Base-by-base conservation (phyloP, 176 grass and related monocot species). In the Oryza brachyantha region DNA sequence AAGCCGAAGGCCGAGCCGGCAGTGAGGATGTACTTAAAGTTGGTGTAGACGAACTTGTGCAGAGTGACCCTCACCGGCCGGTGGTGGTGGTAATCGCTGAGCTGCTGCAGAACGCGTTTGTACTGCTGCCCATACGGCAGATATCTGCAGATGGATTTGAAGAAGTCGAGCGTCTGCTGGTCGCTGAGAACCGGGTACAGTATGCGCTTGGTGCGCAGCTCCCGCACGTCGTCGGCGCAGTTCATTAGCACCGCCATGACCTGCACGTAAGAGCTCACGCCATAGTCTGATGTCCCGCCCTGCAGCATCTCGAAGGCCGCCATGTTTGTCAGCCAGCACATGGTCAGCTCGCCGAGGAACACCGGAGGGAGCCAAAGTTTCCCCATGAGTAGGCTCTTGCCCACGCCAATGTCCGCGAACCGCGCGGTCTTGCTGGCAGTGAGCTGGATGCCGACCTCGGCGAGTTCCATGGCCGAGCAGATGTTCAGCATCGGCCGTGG, bases 261-360 rank as follows among this genome's bases (percentile, higher is more conserved):
- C 25, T 34, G 29, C 24, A 73, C 26, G 70, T 73, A 67, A 5
- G 64, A 67, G 64, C 64, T 67, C 8, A 67, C 64, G 64, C 64
- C 64, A 35, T 67, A 67, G 64, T 67, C 64, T 19, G 35, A 67
- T 16, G 64, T 67, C 16, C 64, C 64, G 17, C 64, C 64, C 35
- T 67, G 64, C 19, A 67, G 31, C 64, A 67, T 67, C 64, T 67
- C 64, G 64, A 67, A 67, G 19, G 64, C 64, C 8, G 64, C 64
- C 64, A 67, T 67, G 64, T 67, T 67, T 8, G 64, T 67, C 19
- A 67, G 64, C 64, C 64, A 67, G 64, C 64, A 67, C 64, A 67
- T 67, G 19, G 64, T 67, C 19, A 67, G 35, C 64, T 67, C 64
- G 34, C 64, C 64, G 34, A 67, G 64, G 34, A 14, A 36, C 35